Base-by-base conservation (phyloP, 2,329 filamentous ascomycete genomes). In the Beauveria asiatica region DNA sequence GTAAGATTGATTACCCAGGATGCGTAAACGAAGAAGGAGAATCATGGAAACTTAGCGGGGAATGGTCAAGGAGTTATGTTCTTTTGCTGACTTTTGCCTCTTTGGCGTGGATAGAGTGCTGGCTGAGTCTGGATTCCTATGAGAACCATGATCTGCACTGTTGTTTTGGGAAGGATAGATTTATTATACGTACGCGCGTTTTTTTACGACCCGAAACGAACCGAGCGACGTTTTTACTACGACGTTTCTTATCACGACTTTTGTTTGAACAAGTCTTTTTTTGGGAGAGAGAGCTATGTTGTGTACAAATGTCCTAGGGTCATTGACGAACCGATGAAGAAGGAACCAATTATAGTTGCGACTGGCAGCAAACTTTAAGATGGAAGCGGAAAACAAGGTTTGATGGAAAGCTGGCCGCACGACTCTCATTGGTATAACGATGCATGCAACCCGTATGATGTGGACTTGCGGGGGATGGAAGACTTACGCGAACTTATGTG, bases 61-160 rank as follows among this genome's bases (percentile, higher is more conserved):
- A 37, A 37, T 16, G 13, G 33, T 37, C 5, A 41, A 19, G 25
- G 30, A 50, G 44, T 46, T 48, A 46, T 58, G 39, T 53, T 60
- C 41, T 57, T 62, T 59, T 58, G 25, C 33, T 54, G 44, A 57
- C 37, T 63, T 30, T 44, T 59, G 7, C 27, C 27, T 27, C 37
- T 23, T 49, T 58, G 6, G 51, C 13, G 57, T 57, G 64, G 66
- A 67, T 70, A 84, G 82, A 74, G 82, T 84, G 61, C 72, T 84
- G 67, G 82, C 82, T 67, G 82, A 84, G 71, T 84, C 82, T 64
- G 82, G 82, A 66, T 84, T 84, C 72, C 77, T 84, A 64, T 84
- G 75, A 79, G 57, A 21, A 45, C 25, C 54, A 48, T 19, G 54
- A 57, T 21, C 7, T n/a, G 42, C 13, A n/a, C 19, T 23, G 13